Conservation (phyloP, 768 basidiomycete genomes). For the Boletus vinaceobasis region DNA sequence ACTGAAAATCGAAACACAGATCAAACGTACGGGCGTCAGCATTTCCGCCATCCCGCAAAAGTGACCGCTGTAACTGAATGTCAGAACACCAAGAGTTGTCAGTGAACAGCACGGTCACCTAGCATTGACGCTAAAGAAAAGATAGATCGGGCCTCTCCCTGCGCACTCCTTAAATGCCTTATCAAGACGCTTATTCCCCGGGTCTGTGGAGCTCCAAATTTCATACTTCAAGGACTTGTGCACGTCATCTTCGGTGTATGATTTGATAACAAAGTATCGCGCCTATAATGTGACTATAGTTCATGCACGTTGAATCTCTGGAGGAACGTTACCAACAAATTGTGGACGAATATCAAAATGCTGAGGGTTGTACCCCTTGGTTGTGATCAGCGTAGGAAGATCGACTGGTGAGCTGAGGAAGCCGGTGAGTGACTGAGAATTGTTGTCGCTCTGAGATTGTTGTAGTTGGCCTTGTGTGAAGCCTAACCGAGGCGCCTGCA, state of each 20-base stretch:
- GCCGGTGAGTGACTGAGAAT: slow-evolving; percentile 40
- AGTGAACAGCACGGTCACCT: slow-evolving; percentile 40
- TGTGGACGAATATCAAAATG: slow-evolving; percentile 78
- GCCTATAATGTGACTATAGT: slow-evolving; percentile 48
- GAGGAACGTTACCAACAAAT: slow-evolving; percentile 51
- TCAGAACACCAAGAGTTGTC: slow-evolving; percentile 8
- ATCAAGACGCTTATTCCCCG: slow-evolving; percentile 95
- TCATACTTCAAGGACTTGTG: slow-evolving; percentile 98
- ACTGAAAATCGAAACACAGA: not conserved
- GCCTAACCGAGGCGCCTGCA: slow-evolving; percentile 38
- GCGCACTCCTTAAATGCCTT: slow-evolving; percentile 96
- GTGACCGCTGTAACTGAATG: slow-evolving; percentile 61
- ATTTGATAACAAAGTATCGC: slow-evolving; percentile 96
- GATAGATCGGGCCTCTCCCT: slow-evolving; percentile 89
- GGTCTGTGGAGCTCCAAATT: slow-evolving; percentile 96
- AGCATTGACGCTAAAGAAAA: slow-evolving; percentile 98
- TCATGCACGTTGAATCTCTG: not conserved
- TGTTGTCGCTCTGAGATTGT: slow-evolving; percentile 27
- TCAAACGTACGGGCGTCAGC: slow-evolving; percentile 74
- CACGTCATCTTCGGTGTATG: slow-evolving; percentile 98
- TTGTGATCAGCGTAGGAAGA: slow-evolving; percentile 77
- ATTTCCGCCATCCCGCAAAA: slow-evolving; percentile 99
- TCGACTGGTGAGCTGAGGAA: slow-evolving; percentile 72
- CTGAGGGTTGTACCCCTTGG: slow-evolving; percentile 88
- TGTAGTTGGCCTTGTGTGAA: slow-evolving; percentile 31